Percentiles rank a stretch among this genome's conserved stretches.
Evolutionary conservation across 345 rosid genomes (phyloP).

Genomic region (Euclidium syriacum): DNA sequence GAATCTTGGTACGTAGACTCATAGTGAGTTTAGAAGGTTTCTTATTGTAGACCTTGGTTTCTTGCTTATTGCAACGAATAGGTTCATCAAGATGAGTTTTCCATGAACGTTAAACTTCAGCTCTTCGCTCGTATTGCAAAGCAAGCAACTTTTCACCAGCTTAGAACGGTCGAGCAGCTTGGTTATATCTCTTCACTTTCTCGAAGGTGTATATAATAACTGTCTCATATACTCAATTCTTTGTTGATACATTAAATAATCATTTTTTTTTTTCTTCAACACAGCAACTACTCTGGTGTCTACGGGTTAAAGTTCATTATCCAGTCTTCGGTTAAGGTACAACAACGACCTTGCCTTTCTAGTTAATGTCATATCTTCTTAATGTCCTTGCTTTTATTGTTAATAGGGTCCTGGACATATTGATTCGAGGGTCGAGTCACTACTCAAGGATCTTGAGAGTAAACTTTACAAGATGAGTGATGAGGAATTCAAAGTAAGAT

Average conservation of each 20-base stretch:
- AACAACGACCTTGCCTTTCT: background rate
- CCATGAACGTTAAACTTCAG: conserved; percentile 64
- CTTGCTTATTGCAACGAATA: conserved; percentile 11
- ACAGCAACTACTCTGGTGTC: conserved; percentile 61
- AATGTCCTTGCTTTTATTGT: background rate
- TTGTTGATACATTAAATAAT: background rate
- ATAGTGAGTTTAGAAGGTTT: background rate
- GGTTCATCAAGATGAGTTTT: conserved; percentile 77
- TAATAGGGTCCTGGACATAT: conserved; percentile 65
- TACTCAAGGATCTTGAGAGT: conserved; percentile 60
- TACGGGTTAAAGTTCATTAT: conserved; percentile 64
- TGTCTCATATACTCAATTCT: background rate
- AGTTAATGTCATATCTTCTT: background rate
- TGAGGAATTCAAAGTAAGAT: conserved; percentile 71
- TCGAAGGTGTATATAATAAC: conserved; percentile 42
- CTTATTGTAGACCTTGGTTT: background rate
- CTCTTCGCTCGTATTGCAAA: conserved; percentile 59
- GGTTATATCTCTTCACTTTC: conserved; percentile 66
- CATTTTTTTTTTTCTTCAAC: conserved; percentile 10
- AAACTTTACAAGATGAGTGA: conserved; percentile 55
- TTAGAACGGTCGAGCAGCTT: conserved; percentile 84
- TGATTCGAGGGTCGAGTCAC: conserved; percentile 70
- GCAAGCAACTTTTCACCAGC: conserved; percentile 88
- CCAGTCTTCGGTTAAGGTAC: conserved; percentile 80
- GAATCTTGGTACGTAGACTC: background rate